Evolutionary conservation across 2,329 filamentous ascomycete genomes (phyloP), one percentile per base, ranked within the genome.

Genomic region (Volutella citrinella): DNA sequence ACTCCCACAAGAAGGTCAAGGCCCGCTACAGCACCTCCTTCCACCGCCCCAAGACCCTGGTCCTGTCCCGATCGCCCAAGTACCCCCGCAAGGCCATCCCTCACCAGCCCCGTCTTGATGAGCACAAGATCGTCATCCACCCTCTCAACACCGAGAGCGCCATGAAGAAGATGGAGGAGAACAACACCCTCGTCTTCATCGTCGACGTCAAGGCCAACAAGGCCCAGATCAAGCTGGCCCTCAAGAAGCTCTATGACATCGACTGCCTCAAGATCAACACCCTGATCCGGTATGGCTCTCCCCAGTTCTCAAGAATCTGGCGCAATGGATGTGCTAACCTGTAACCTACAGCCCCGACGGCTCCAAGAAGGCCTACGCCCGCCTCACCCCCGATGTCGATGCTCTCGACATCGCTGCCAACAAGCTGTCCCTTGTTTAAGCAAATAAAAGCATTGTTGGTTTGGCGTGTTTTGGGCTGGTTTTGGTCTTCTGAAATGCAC

Each of bases 81-180:
- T 97, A 95, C 80, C 90, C 87, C 55, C 89, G 91, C 77, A 95
- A 93, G 80, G 90, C 88, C 55, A 81, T 98, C 66, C 83, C 87
- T 60, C 84, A 91, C 69, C 79, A 80, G 65, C 84, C 90, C 57
- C 86, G 89, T 59, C 87, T 98, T 62, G 93, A 98, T 74, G 87
- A 91, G 75, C 87, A 90, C 81, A 96, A 95, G 83, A 79, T 97
- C 68, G 85, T 98, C 69, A 78, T 97, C 65, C 88, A 96, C 82
- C 93, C 93, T 54, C 81, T 98, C 65, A 98, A 98, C 84, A 98
- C 93, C 44, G 93, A 98, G 85, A 93, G 85, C 64, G 93, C 94
- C 63, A 97, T 98, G 91, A 98, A 98, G 88, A 96, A 96, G 86
- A 96, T 98, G 59, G 93, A 98, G 80, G 93, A 98, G 85, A 90